Evolutionary conservation across 352 stramenopile species (phyloP).

Genomic region (Pythium apleroticum): DNA sequence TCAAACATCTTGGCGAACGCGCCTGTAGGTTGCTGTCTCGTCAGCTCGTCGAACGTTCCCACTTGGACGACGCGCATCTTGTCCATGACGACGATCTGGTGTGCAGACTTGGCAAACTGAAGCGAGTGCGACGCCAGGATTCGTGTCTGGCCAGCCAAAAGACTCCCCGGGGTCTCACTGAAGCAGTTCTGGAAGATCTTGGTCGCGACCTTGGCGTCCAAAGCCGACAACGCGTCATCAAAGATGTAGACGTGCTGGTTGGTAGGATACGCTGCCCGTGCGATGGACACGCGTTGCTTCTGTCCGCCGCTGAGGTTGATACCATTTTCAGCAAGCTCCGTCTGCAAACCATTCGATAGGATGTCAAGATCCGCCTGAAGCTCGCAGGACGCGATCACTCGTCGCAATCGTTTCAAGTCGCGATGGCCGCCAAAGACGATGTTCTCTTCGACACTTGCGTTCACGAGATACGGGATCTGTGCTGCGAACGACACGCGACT

Average conservation of each 20-base stretch:
- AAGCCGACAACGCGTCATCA: slow-evolving; percentile 60
- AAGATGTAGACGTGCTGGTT: slow-evolving; percentile 64
- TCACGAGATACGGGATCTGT: slow-evolving; percentile 92
- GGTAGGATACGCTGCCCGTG: slow-evolving; percentile 56
- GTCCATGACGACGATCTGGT: slow-evolving; percentile 80
- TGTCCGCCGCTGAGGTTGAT: slow-evolving; percentile 68
- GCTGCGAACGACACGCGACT: slow-evolving; percentile 80
- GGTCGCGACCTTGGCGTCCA: slow-evolving; percentile 48
- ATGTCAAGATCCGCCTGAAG: slow-evolving; percentile 46
- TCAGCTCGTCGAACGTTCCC: slow-evolving; percentile 58
- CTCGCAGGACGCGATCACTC: slow-evolving; percentile 55
- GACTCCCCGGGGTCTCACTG: slow-evolving; percentile 30
- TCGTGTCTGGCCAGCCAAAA: slow-evolving; percentile 49
- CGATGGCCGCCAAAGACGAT: slow-evolving; percentile 78
- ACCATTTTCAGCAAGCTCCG: slow-evolving; percentile 58
- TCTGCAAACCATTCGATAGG: slow-evolving; percentile 55
- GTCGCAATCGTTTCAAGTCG: slow-evolving; percentile 41
- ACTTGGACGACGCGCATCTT: slow-evolving; percentile 62
- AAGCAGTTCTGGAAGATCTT: slow-evolving; percentile 59
- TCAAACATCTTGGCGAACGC: slow-evolving; percentile 46
- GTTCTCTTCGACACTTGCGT: slow-evolving; percentile 92
- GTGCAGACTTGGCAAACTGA: slow-evolving; percentile 47
- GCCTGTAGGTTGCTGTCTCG: slow-evolving; percentile 34
- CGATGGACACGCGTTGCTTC: slow-evolving; percentile 72
- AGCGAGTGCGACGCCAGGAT: slow-evolving; percentile 58